These are phyloP conservation scores for Sporothrix phasma DNA, from an alignment of 2,329 filamentous ascomycete species.

Conservation along the genomic window DNA sequence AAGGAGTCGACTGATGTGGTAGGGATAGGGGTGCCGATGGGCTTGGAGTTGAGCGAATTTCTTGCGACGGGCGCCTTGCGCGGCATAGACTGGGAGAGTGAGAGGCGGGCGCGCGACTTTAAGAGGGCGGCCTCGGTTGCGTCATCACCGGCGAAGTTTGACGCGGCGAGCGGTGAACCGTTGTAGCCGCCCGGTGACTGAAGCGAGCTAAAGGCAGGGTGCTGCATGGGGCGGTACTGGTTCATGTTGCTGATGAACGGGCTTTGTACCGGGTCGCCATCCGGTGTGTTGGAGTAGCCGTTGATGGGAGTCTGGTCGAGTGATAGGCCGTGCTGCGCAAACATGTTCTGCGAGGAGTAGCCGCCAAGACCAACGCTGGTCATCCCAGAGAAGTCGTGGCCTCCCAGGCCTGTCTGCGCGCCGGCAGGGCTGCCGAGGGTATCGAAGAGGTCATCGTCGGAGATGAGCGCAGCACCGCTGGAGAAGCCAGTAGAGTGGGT, in stretches of 20 bases:
- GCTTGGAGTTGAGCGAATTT: constrained; percentile 79
- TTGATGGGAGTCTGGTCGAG: constrained; percentile 62
- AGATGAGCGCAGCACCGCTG: constrained; percentile 66
- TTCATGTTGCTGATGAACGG: constrained; percentile 72
- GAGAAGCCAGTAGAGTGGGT: constrained; percentile 64
- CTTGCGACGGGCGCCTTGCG: constrained; percentile 64
- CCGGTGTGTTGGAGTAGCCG: constrained; percentile 82
- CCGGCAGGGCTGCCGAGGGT: constrained; percentile 51
- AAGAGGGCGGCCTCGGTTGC: constrained; percentile 46
- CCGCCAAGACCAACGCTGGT: constrained; percentile 44
- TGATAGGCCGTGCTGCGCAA: constrained; percentile 49
- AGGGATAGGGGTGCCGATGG: constrained; percentile 58
- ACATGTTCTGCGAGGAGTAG: constrained; percentile 43
- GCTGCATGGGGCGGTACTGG: constrained; percentile 63
- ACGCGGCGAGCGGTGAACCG: constrained; percentile 39
- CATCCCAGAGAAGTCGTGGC: constrained; percentile 48
- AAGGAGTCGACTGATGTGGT: constrained; percentile 61
- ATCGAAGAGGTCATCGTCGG: constrained; percentile 82
- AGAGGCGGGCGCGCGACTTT: constrained; percentile 45
- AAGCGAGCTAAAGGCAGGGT: constrained; percentile 45
- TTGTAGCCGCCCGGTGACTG: constrained; percentile 41
- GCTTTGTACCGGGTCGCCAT: constrained; percentile 84
- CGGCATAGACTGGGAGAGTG: constrained; percentile 55
- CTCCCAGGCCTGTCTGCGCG: constrained; percentile 40
- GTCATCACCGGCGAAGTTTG: constrained; percentile 38